Conservation (phyloP, 2,329 filamentous ascomycete genomes). For the Epichloe elymi region DNA sequence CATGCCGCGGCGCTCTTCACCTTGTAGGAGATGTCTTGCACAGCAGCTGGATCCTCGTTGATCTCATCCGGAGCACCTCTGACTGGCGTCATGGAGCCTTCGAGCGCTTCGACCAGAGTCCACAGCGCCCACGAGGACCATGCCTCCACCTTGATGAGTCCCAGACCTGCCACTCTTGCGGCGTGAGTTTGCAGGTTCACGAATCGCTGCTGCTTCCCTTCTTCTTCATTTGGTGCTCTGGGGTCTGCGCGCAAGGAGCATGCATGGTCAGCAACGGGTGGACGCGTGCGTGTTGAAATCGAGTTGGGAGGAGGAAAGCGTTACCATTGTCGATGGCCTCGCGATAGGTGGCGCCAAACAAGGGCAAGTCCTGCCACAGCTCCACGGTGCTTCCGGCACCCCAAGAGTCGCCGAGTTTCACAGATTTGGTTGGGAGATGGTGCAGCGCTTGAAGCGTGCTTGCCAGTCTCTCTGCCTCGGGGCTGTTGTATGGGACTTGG, state of each 20-base stretch:
- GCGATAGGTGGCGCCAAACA: conserved; percentile 4
- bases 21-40: conserved; percentile 4
- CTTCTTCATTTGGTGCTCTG: not conserved
- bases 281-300: not conserved
- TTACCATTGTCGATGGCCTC: conserved; percentile 4
- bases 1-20: conserved; percentile 4
- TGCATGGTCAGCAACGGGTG: not conserved
- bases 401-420: not conserved
- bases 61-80: conserved; percentile 7
- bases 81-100: conserved; percentile 7
- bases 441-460: conserved; percentile 5
- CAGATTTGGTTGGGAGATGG: not conserved
- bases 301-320: no score
- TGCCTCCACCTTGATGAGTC: not conserved
- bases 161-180: conserved; percentile 4
- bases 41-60: conserved; percentile 5
- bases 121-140: conserved; percentile 7
- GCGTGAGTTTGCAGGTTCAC: conserved; percentile 6
- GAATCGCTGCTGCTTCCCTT: not conserved
- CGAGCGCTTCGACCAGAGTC: conserved; percentile 8
- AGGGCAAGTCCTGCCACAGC: conserved; percentile 3
- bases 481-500: conserved; percentile 9
- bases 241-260: not conserved
- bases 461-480: conserved; percentile 7
- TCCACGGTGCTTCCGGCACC: conserved; percentile 1